These are phyloP conservation scores for Neocucurbitaria cava DNA, from an alignment of 2,329 filamentous ascomycete species.

Conservation along the genomic window DNA sequence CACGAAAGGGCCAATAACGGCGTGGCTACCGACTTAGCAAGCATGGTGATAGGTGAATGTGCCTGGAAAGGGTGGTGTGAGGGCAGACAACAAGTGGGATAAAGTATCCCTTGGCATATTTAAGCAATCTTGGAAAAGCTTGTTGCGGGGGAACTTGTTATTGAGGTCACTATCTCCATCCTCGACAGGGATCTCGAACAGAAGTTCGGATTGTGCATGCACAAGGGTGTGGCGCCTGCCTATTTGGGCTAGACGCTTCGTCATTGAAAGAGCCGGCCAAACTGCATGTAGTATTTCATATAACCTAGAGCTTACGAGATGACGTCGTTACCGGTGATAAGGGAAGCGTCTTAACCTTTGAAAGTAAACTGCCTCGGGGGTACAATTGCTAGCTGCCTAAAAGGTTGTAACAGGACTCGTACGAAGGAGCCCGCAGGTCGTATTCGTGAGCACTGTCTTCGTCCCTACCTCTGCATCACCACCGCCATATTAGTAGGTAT, in stretches of 20 bases:
- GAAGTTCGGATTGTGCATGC: slow-evolving; percentile 3
- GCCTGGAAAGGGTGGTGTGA: neutral
- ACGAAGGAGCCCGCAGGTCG: no score
- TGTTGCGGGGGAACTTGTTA: slow-evolving; percentile 6
- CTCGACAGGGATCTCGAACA: slow-evolving; percentile 6
- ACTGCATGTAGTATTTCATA: neutral
- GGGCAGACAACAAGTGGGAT: neutral
- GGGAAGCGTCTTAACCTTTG: no score
- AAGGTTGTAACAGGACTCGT: no score
- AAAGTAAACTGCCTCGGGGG: no score
- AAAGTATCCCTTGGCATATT: slow-evolving; percentile 17
- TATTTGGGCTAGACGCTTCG: slow-evolving; percentile 14
- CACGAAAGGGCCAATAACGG: slow-evolving; percentile 19
- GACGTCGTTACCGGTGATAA: neutral
- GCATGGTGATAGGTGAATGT: slow-evolving; percentile 11
- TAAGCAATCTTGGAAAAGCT: slow-evolving; percentile 23
- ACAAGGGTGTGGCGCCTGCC: slow-evolving; percentile 18
- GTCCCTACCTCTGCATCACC: no score
- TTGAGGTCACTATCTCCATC: slow-evolving; percentile 17
- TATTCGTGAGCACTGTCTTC: no score
- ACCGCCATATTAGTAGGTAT: no score
- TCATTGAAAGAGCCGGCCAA: neutral
- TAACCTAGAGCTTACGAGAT: neutral
- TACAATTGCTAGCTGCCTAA: no score
- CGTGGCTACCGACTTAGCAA: slow-evolving; percentile 15